A percentile compares a stretch with the other conserved stretches of the same genome.
Conservation (phyloP, 805 yeast species). For the Saccharomycopsis oosterbeekiorum region DNA sequence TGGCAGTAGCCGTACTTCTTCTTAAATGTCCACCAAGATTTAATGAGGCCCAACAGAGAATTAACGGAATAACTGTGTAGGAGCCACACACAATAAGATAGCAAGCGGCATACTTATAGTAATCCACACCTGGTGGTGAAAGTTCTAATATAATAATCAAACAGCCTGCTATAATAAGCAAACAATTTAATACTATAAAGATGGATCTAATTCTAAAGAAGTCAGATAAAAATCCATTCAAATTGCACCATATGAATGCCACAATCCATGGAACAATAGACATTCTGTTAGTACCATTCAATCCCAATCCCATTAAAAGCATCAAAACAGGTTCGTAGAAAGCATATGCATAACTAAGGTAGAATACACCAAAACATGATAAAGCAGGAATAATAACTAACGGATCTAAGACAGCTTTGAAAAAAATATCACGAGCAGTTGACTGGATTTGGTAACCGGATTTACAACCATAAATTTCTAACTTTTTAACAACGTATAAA, state of each 20-base stretch:
- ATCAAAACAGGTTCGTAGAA: slow-evolving; percentile 64
- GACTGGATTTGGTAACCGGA: slow-evolving; percentile 42
- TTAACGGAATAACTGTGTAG: slow-evolving; percentile 54
- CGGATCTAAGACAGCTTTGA: slow-evolving; percentile 46
- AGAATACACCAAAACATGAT: slow-evolving; percentile 52
- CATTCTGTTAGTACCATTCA: slow-evolving; percentile 52
- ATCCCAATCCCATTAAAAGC: slow-evolving; percentile 45
- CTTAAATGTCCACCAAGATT: slow-evolving; percentile 56
- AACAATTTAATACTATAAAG: slow-evolving; percentile 21
- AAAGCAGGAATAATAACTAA: slow-evolving; percentile 47
- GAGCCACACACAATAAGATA: slow-evolving; percentile 50
- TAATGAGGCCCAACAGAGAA: slow-evolving; percentile 57
- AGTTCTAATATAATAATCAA: slow-evolving; percentile 29
- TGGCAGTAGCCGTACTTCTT: slow-evolving; percentile 47
- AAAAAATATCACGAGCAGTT: slow-evolving; percentile 33
- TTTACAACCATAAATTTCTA: slow-evolving; percentile 19
- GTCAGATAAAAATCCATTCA: slow-evolving; percentile 45
- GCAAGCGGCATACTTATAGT: slow-evolving; percentile 48
- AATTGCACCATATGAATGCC: slow-evolving; percentile 47
- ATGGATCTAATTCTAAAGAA: slow-evolving; percentile 27
- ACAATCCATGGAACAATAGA: slow-evolving; percentile 65
- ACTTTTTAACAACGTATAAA: slow-evolving; percentile 19
- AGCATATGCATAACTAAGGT: slow-evolving; percentile 72
- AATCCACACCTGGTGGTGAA: slow-evolving; percentile 31
- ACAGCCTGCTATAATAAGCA: slow-evolving; percentile 39